Base-by-base conservation (phyloP, 768 basidiomycete species). In the Kwoniella dendrophila region DNA sequence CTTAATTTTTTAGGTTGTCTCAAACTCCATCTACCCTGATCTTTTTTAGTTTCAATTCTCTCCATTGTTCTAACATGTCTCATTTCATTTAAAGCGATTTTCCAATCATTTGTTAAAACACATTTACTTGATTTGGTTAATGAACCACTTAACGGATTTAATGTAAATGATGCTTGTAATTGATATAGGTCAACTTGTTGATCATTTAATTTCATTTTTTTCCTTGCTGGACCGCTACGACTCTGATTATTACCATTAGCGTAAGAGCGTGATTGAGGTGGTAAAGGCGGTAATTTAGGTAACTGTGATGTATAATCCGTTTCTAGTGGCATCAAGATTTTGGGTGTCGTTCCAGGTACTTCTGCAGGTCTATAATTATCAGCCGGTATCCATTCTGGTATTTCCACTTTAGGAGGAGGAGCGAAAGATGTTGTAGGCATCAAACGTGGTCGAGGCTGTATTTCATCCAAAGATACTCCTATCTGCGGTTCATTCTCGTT, bases 1-100 rank as follows among this genome's bases (percentile, higher is more conserved):
- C 90, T 84, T 73, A 94, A 90, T 79, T 93, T 95, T 80, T 95
- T 97, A 10, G 93, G 92, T 73, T 99, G 96, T 54, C 95, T 82
- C 70, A 95, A 90, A 67, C 89, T 89, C 95, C 96, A 99, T 34
- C 86, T 82, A 3, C 87, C 87, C 11, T 84, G 84, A 27, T 85
- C 83, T 78, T 96, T 94, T 60, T 97, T 83, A 29, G 81, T 78
- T 62, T 98, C 93, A 49, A 99, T 87, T 11, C 88, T 84, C 48
- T 94, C 91, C 65, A 96, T 83, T 0, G 91, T 86, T 41, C 90
- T 86, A 32, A 89, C 78, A 33, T 94, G 83, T 63, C 87, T 84
- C 60, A 95, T 73, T 73, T 97, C 94, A 18, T 84, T 81, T 75
- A 89, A 86, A 0, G 90, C 91, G 47, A 92, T 83, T 89, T 91